Base-by-base conservation (phyloP, 768 basidiomycete species). In the Chalciporus sphaerocephalus region DNA sequence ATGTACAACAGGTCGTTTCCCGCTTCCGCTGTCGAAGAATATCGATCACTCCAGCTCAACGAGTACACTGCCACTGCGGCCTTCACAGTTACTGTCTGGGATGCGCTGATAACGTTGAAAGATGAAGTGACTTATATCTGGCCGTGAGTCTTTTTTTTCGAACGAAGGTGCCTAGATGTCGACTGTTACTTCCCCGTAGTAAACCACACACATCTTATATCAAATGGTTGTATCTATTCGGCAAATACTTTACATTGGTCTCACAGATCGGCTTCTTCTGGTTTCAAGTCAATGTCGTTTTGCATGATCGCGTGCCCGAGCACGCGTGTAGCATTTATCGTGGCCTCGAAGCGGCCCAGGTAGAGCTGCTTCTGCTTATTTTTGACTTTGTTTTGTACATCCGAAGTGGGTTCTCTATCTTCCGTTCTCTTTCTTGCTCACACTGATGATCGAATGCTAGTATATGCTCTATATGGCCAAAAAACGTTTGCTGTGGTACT, bases 191-290 rank as follows among this genome's bases (percentile, higher is more conserved):
- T 13, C 1, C 34, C 20, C 12, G 17, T 50, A 62, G 61, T 10
- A 54, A 59, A 46, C 33, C 61, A 6, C 6, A 4, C 3, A 45
- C 6, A 9, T 47, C 56, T 1, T 37, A 41, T 24, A 22, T 56
- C 38, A 64, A 64, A 33, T 64, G 59, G 62, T 7, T 64, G 16
- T 62, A 55, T 40, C 17, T 64, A n/a, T 49, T 61, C 36, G 50
- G 48, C 2, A 64, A 48, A 42, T 64, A 57, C 16, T 41, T 50
- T 30, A 47, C 42, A 8, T 11, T 64, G 9, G 15, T 9, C 5
- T 1, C 43, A 3, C 62, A 57, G 27, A 52, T 47, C 6, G 35
- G 5, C 11, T 46, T 51, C 21, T 20, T 48, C 10, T 24, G 17
- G 11, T 6, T 53, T 17, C 35, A 59, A 45, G 12, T 41, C 15